Percentiles rank a stretch among this genome's conserved stretches.
Conservation (phyloP, 441 rosid genomes). For the Croton setiger region DNA sequence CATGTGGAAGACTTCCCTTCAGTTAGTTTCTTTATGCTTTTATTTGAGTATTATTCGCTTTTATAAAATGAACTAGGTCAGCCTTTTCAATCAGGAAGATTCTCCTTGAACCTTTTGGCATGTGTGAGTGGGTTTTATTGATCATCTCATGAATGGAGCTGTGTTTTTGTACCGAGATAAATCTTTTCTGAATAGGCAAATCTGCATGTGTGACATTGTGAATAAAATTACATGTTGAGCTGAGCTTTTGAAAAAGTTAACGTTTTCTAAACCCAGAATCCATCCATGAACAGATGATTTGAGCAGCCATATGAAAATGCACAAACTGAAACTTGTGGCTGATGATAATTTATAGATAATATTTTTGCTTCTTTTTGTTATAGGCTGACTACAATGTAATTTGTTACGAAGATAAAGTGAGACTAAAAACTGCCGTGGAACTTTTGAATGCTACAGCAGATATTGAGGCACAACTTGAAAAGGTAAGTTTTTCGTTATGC, state of each 20-base stretch:
- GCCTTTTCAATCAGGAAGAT: neutral
- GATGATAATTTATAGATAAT: neutral
- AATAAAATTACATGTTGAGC: too few species aligned
- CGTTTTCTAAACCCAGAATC: too few species aligned
- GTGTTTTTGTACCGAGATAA: neutral
- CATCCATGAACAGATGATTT: too few species aligned
- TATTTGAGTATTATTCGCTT: neutral
- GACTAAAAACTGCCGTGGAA: constrained; percentile 76
- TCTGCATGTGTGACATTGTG: too few species aligned
- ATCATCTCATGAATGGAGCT: neutral
- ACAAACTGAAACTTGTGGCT: neutral
- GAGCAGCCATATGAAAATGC: too few species aligned
- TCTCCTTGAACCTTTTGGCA: neutral
- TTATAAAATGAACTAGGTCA: neutral
- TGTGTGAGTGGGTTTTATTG: neutral
- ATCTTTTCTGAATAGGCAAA: neutral
- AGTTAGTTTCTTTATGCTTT: neutral
- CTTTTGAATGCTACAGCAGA: constrained; percentile 69
- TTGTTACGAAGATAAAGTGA: constrained; percentile 48
- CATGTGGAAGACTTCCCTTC: neutral
- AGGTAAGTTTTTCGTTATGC: constrained; percentile 38
- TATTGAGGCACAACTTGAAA: constrained; percentile 63
- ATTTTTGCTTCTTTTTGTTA: constrained; percentile 18
- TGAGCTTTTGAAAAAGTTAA: too few species aligned
- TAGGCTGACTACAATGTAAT: constrained; percentile 83